These are phyloP conservation scores for Chlorella sorokiniana DNA, from an alignment of 139 green algal species.

Conservation along the genomic window DNA sequence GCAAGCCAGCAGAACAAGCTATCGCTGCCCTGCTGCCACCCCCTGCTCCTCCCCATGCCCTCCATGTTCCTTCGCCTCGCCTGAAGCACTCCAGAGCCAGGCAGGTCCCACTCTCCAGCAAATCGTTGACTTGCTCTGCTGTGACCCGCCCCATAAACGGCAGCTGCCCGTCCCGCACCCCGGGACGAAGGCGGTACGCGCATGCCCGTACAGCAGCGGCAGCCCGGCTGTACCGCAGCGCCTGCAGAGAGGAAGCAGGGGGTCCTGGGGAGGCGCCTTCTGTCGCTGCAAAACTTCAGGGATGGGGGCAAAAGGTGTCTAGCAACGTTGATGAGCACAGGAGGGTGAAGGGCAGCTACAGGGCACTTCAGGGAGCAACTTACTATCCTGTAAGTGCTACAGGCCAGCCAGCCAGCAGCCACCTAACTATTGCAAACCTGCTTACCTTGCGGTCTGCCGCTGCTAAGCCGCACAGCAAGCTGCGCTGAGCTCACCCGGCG, in stretches of 20 bases:
- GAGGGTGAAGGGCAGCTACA: no score
- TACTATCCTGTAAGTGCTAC: no score
- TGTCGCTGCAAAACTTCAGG: no score
- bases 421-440: background rate
- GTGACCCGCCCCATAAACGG: constrained; percentile 34
- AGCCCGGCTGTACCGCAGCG: constrained; percentile 39
- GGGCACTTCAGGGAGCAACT: no score
- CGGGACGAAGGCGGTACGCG: constrained; percentile 30
- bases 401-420: no score
- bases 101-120: constrained; percentile 38
- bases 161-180: constrained; percentile 22
- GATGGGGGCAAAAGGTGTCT: no score
- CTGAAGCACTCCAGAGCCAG: constrained; percentile 31
- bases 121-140: constrained; percentile 36
- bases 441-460: background rate
- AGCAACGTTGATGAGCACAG: no score
- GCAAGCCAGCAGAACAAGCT: no score
- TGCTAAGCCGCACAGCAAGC: background rate
- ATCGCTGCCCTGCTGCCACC: no score
- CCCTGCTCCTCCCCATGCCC: no score
- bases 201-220: constrained; percentile 36
- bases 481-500: constrained; percentile 24
- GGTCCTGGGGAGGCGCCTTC: no score
- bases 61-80: no score
- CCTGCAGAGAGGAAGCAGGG: constrained; percentile 32